Percentiles rank a stretch among this genome's conserved stretches.
Conservation (phyloP, 345 rosid genomes). For the Bruguiera parviflora region DNA sequence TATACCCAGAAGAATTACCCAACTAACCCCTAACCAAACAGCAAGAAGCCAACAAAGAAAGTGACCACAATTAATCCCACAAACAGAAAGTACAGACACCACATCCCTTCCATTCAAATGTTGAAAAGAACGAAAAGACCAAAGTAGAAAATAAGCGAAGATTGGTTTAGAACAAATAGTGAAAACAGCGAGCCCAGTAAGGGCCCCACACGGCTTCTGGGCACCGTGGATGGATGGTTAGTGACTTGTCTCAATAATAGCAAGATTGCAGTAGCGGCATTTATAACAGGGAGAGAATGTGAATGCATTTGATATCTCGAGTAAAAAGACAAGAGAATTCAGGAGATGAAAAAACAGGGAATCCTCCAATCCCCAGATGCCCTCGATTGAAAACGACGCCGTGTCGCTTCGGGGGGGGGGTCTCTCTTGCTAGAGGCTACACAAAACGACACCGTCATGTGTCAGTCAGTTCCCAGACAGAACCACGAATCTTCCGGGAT, state of each 20-base stretch:
- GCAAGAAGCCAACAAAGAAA: neutral
- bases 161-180: too few relatives aligned
- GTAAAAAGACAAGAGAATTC: slow-evolving; percentile 37
- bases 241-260: neutral
- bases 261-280: neutral
- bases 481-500: neutral
- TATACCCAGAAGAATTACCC: neutral
- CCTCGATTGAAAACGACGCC: neutral
- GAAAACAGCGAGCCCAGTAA: too few relatives aligned
- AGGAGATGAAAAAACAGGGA: neutral
- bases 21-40: slow-evolving; percentile 7
- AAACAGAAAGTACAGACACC: neutral
- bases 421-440: too few relatives aligned
- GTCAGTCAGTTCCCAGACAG: neutral
- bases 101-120: slow-evolving; percentile 18
- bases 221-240: slow-evolving; percentile 1
- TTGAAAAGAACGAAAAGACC: slow-evolving; percentile 18
- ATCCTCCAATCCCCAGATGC: neutral
- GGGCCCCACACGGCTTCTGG: slow-evolving; percentile 15
- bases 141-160: neutral
- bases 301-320: neutral
- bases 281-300: slow-evolving; percentile 3
- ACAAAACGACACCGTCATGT: slow-evolving; percentile 5
- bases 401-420: neutral
- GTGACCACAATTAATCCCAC: slow-evolving; percentile 8